Base-by-base conservation (phyloP, 163 green algal species). In the Scenedesmus sp. region DNA sequence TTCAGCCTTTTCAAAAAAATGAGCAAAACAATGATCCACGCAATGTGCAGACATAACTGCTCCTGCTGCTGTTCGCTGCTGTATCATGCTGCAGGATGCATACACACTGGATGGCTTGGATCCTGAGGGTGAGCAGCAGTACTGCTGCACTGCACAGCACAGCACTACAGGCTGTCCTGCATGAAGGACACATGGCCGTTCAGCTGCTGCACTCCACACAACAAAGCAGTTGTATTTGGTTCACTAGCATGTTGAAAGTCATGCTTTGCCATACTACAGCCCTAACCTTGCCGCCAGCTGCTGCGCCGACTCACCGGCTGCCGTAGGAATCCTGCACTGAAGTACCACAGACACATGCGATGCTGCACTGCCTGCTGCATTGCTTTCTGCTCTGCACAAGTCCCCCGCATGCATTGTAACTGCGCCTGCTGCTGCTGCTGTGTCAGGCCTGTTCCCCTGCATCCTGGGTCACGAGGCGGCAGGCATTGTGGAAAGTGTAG, bases 381-480 rank as follows among this genome's bases (percentile, higher is more conserved):
- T 64, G 59, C 9, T 64, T 1, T 15, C 59, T 64, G 59, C 13
- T 18, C 56, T 87, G 54, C 82, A 15, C 15, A 9, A 62, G 46
- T 46, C n/a, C 77, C 4, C 46, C 46, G 23, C 67, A 4, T 79
- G 70, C 70, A 1, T 46, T 76, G 66, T 20, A 5, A 73, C 9
- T 73, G 64, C 9, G 18, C 3, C 64, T 23, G 9, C 64, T 73
- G 9, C 6, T 55, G 23, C 81, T 46, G 59, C 13, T 89, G 79
- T 79, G 52, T 77, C 95, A 96, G 98, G 98, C 26, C 94, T 99
- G n/a, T 99, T 99, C 94, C 98, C 98, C 10, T 99, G 97, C 95
- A 98, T 99, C 77, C 94, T 99, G 70, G 98, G 98, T 20, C 98
- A 99, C 94, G 98, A 99, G 92, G 98, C 98, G 2, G 98, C 97